Evolutionary conservation across 1,284 basidiomycete genomes (phyloP).

Genomic region (Blastosporella zonata): DNA sequence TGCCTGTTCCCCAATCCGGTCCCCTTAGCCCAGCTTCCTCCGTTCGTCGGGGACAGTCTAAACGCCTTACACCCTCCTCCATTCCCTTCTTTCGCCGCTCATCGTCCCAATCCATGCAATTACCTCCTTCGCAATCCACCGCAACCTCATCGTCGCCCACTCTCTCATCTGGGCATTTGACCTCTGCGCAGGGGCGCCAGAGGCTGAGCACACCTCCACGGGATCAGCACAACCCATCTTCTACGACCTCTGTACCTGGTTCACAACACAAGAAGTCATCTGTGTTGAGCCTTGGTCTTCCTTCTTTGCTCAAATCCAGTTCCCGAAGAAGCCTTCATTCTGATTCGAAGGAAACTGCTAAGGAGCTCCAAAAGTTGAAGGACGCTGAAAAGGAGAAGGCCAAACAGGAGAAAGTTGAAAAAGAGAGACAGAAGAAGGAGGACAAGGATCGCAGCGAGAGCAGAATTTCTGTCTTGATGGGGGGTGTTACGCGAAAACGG

Average conservation of each 20-base stretch:
- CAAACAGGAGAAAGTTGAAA: conserved; percentile 52
- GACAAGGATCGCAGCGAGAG: conserved; percentile 83
- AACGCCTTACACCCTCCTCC: conserved; percentile 87
- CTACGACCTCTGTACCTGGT: conserved; percentile 48
- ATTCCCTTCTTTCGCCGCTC: conserved; percentile 96
- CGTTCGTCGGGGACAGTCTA: conserved; percentile 62
- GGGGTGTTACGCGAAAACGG: conserved; percentile 60
- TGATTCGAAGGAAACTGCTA: conserved; percentile 63
- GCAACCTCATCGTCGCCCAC: conserved; percentile 53
- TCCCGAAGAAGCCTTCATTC: conserved; percentile 77
- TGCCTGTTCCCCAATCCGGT: conserved; percentile 45
- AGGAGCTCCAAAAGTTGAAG: conserved; percentile 41
- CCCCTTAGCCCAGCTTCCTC: conserved; percentile 71
- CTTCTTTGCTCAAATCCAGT: conserved; percentile 80
- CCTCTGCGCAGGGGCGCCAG: conserved; percentile 37
- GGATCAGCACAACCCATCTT: conserved; percentile 50
- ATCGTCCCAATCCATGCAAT: conserved; percentile 84
- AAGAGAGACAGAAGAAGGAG: conserved; percentile 69
- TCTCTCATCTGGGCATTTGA: conserved; percentile 39
- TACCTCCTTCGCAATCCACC: conserved; percentile 38
- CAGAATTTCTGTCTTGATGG: conserved; percentile 83
- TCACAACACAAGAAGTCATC: conserved; percentile 73
- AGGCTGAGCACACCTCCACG: conserved; percentile 47
- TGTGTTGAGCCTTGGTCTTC: conserved; percentile 71
- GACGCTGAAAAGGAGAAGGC: conserved; percentile 49